phyloP scores from a whole-genome alignment of 345 rosid genomes.

The Cardamine chenopodiifolia region DNA sequence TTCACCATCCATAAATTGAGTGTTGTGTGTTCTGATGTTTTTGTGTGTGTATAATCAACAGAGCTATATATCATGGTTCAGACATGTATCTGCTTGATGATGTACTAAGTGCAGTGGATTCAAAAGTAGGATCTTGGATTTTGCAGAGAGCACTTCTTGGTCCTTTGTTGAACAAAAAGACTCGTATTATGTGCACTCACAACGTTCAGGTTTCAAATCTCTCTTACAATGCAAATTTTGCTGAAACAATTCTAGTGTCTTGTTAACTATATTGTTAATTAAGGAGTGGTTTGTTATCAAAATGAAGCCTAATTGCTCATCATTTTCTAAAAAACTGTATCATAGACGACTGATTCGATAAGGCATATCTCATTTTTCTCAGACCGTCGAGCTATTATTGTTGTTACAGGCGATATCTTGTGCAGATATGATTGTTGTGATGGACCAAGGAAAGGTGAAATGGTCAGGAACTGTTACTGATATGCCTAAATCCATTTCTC shows the following conservation, averaged over 20 bases:
- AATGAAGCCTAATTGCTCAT: neutral
- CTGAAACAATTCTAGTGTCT: neutral
- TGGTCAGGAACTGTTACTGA: slow-evolving; percentile 79
- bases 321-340: neutral
- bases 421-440: slow-evolving; percentile 72
- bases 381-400: neutral
- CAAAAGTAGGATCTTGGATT: slow-evolving; percentile 86
- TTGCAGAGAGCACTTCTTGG: slow-evolving; percentile 71
- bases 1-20: neutral
- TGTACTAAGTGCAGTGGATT: slow-evolving; percentile 94
- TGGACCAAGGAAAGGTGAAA: slow-evolving; percentile 74
- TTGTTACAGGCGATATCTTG: slow-evolving; percentile 76
- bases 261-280: neutral
- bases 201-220: slow-evolving; percentile 65
- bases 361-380: neutral
- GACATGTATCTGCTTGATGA: slow-evolving; percentile 80
- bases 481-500: slow-evolving; percentile 53
- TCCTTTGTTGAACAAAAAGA: slow-evolving; percentile 57
- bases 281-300: neutral
- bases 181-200: slow-evolving; percentile 84
- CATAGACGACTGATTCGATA: neutral
- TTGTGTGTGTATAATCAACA: slow-evolving; percentile 40
- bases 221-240: neutral
- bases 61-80: slow-evolving; percentile 74
- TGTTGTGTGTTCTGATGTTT: slow-evolving; percentile 31